Evolutionary conservation across 1,284 basidiomycete species (phyloP).

Genomic region (Irpex sp.): DNA sequence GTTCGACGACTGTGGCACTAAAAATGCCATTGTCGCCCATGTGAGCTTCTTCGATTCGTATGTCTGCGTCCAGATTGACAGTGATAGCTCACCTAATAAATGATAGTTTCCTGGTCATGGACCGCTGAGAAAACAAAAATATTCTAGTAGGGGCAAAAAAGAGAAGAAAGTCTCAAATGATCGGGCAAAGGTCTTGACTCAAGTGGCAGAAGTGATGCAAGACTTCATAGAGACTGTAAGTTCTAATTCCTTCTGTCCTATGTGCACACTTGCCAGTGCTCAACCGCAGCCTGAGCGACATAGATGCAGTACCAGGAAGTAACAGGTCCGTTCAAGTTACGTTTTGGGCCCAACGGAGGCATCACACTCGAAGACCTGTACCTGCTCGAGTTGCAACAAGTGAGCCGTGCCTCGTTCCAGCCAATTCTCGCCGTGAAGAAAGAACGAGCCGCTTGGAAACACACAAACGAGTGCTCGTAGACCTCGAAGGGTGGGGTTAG

Average conservation of each 20-base stretch:
- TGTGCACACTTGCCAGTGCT: neutral
- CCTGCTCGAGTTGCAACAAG: constrained; percentile 4
- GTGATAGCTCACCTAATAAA: too few relatives aligned
- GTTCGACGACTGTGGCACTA: neutral
- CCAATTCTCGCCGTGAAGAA: constrained; percentile 1
- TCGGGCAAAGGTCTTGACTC: neutral
- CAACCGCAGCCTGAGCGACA: neutral
- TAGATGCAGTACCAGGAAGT: neutral
- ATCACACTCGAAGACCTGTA: constrained; percentile 7
- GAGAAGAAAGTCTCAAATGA: neutral
- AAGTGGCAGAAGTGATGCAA: neutral
- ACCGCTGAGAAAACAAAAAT: neutral
- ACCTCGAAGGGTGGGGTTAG: neutral
- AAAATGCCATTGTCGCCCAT: neutral
- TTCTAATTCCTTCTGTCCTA: neutral
- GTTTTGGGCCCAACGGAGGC: neutral
- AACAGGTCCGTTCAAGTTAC: neutral
- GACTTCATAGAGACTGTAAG: neutral
- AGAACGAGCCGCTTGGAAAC: neutral
- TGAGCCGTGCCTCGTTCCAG: constrained; percentile 4
- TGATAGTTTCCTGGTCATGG: too few relatives aligned
- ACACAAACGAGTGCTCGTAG: neutral
- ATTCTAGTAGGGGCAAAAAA: neutral
- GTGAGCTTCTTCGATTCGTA: neutral
- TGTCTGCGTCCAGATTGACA: too few relatives aligned